phyloP scores from a whole-genome alignment of 225 moss, liverwort and hornwort genomes.

The Lunularia cruciata region DNA sequence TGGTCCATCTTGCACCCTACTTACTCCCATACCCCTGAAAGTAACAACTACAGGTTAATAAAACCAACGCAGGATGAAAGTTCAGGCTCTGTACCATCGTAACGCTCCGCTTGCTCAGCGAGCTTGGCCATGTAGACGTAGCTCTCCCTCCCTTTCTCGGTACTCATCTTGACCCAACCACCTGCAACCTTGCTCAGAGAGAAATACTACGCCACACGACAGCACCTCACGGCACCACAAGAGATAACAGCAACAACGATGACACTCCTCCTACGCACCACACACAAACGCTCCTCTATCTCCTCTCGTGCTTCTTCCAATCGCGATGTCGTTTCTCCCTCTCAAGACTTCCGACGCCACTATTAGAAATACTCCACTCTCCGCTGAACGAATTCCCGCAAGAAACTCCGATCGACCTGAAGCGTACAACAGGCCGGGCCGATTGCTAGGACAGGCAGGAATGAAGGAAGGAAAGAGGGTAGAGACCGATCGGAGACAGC shows the following conservation, averaged over 20 bases:
- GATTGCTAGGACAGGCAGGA: background rate
- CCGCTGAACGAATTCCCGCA: background rate
- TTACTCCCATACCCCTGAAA: too few relatives aligned
- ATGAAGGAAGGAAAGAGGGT: background rate
- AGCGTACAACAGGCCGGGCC: background rate
- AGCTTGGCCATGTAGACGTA: constrained; percentile 98
- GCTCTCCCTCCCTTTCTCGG: constrained; percentile 90
- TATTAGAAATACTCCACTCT: constrained; percentile 5
- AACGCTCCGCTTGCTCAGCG: constrained; percentile 92
- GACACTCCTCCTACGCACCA: background rate
- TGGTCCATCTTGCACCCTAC: too few relatives aligned
- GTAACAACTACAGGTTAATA: too few relatives aligned
- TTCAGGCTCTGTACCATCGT: constrained; percentile 54
- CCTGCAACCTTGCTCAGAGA: constrained; percentile 5
- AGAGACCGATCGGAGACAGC: background rate
- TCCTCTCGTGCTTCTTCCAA: background rate
- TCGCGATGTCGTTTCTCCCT: background rate
- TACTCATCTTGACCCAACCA: constrained; percentile 55
- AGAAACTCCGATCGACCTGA: constrained; percentile 17
- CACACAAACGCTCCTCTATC: background rate
- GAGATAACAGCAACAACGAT: background rate
- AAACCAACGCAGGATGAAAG: too few relatives aligned
- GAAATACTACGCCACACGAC: background rate
- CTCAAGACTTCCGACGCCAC: background rate
- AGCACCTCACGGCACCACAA: background rate